Percentiles rank a stretch among this genome's conserved stretches.
Conservation (phyloP, 1,284 basidiomycete species). For the Cryptococcus sp. region DNA sequence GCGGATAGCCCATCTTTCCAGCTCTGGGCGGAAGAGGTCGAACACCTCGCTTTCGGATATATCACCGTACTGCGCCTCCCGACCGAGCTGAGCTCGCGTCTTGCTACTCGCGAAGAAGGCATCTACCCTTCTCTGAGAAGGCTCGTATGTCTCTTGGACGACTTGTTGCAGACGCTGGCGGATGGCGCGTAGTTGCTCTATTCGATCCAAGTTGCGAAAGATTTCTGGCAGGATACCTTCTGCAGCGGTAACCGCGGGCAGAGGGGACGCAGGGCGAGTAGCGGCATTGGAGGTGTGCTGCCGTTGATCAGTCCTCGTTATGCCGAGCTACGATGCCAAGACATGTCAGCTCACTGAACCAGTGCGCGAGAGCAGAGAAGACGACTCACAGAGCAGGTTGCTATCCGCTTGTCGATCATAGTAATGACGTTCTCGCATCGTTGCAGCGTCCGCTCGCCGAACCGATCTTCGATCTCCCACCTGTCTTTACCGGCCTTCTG, state of each 20-base stretch:
- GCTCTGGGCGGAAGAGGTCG: conserved; percentile 25
- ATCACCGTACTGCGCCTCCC: conserved; percentile 26
- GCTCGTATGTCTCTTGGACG: conserved; percentile 30
- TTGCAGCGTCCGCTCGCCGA: conserved; percentile 9
- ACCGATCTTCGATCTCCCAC: conserved; percentile 17
- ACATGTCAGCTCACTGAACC: too few relatives aligned
- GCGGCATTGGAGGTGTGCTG: conserved; percentile 15
- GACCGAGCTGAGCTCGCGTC: conserved; percentile 5
- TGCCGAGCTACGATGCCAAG: conserved; percentile 18
- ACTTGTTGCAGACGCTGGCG: conserved; percentile 27
- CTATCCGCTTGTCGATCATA: conserved; percentile 26
- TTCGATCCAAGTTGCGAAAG: conserved; percentile 15
- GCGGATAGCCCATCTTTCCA: conserved; percentile 31
- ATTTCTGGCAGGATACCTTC: background rate
- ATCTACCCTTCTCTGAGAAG: conserved; percentile 37
- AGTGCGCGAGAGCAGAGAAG: too few relatives aligned
- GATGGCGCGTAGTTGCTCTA: conserved; percentile 25
- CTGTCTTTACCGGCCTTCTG: conserved; percentile 18
- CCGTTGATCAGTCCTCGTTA: background rate
- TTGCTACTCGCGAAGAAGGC: conserved; percentile 20
- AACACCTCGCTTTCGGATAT: conserved; percentile 26
- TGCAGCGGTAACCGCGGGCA: background rate
- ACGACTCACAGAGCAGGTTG: conserved; percentile 28
- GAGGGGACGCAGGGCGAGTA: conserved; percentile 20
- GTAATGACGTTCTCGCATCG: conserved; percentile 21